Percentiles rank a stretch among this genome's conserved stretches.
These are phyloP conservation scores for Xylaria hypoxylon DNA, from an alignment of 2,329 filamentous ascomycete species.

Conservation along the genomic window DNA sequence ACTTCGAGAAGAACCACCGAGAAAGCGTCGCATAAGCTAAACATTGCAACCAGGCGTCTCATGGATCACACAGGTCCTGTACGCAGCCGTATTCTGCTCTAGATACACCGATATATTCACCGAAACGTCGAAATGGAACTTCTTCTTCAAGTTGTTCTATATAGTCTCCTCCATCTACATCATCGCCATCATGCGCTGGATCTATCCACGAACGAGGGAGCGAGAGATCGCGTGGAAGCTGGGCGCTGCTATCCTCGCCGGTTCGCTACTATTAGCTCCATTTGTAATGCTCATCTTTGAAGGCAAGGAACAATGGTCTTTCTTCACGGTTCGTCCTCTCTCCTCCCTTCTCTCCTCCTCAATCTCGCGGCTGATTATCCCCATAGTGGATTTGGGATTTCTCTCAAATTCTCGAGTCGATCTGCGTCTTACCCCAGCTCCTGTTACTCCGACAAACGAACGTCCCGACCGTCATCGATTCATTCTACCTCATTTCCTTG, in stretches of 20 bases:
- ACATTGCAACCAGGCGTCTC: constrained; percentile 74
- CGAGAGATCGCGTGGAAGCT: constrained; percentile 94
- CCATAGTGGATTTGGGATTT: constrained; percentile 83
- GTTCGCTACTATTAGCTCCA: constrained; percentile 75
- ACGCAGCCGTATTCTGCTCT: constrained; percentile 85
- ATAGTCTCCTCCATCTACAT: constrained; percentile 87
- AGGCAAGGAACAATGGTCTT: constrained; percentile 57
- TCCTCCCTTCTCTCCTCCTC: not conserved
- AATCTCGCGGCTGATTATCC: not conserved
- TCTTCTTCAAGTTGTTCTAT: constrained; percentile 90
- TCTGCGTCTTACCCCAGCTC: constrained; percentile 90
- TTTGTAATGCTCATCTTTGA: constrained; percentile 78
- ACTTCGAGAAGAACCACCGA: constrained; percentile 1
- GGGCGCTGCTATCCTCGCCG: constrained; percentile 75
- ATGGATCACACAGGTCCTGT: constrained; percentile 89
- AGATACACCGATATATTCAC: constrained; percentile 87
- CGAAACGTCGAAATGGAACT: constrained; percentile 72
- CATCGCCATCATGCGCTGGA: constrained; percentile 85
- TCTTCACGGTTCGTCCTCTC: constrained; percentile 60
- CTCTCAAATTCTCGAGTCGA: constrained; percentile 90
- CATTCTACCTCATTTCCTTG: constrained; percentile 90
- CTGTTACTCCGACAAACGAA: constrained; percentile 93
- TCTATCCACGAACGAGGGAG: constrained; percentile 89
- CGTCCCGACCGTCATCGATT: constrained; percentile 94
- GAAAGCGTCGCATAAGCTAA: constrained; percentile 33